phyloP scores from a whole-genome alignment of 2,329 filamentous ascomycete genomes.

The Colletotrichum sp. region DNA sequence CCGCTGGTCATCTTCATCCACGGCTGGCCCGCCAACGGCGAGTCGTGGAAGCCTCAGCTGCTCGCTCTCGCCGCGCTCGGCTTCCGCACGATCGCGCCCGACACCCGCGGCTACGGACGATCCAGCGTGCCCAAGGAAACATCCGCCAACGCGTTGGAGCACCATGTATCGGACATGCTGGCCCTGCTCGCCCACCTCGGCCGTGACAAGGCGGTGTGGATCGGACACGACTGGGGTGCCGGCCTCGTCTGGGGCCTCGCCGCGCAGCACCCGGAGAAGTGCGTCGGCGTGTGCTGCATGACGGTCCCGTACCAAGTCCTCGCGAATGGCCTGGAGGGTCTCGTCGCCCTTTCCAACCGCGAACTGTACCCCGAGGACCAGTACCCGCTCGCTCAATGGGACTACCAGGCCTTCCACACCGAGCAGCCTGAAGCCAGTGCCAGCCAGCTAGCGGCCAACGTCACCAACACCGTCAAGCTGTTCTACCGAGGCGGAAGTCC shows the following conservation, averaged over 20 bases:
- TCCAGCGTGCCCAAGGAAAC: constrained; percentile 35
- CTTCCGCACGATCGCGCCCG: constrained; percentile 36
- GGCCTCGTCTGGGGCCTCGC: constrained; percentile 30
- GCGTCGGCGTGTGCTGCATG: constrained; percentile 27
- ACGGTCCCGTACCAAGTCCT: constrained; percentile 46
- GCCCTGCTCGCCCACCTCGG: constrained; percentile 34
- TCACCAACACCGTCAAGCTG: constrained; percentile 19
- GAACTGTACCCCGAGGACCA: constrained; percentile 49
- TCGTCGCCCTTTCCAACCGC: constrained; percentile 42
- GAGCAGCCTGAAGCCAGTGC: constrained; percentile 28
- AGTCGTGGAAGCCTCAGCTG: constrained; percentile 35
- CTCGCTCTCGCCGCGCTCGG: constrained; percentile 31
- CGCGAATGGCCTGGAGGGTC: constrained; percentile 42
- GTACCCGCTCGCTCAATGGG: constrained; percentile 38
- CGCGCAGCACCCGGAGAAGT: constrained; percentile 30
- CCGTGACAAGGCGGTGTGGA: constrained; percentile 48
- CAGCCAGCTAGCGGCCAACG: constrained; percentile 22
- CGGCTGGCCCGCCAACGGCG: constrained; percentile 40
- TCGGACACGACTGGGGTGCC: constrained; percentile 50
- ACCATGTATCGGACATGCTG: constrained; percentile 35
- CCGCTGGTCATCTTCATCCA: constrained; percentile 38
- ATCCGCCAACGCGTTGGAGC: constrained; percentile 33
- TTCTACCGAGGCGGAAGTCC: background rate
- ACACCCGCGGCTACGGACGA: constrained; percentile 40
- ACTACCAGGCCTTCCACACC: constrained; percentile 31